Base-by-base conservation (phyloP, 2,329 filamentous ascomycete species). In the Aspergillus pseudotamarii region DNA sequence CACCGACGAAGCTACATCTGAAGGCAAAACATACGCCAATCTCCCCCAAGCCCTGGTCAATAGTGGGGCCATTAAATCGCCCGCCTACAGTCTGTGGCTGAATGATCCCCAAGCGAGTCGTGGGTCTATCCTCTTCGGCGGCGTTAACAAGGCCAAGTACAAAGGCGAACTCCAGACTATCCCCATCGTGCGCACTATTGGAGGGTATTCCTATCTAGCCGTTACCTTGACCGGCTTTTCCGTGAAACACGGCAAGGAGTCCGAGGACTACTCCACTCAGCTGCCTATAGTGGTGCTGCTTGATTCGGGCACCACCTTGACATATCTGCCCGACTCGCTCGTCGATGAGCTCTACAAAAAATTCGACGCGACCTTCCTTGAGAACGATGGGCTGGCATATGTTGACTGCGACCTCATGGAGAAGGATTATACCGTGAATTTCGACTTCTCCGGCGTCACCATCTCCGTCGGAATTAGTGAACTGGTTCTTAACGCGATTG, bases 71-170 rank as follows among this genome's bases (percentile, higher is more conserved):
- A 91, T 91, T 67, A 76, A 83, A 21, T 86, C 88, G n/a, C 87
- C 85, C 54, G 87, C 89, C 1, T 93, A 88, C 78, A 91, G 88
- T 71, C 77, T 93, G 45, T 92, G 88, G 86, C 81, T 92, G 30
- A 89, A 92, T 77, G 88, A 91, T 71, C 79, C 91, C 5, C 82
- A 87, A 64, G 79, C 88, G 19, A 84, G 77, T 68, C 85, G 81
- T 1, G 90, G 90, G 58, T 87, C 79, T 68, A 86, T 93, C 59
- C 80, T 93, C 1, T 93, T 93, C 69, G 90, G 90, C 46, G 90
- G 90, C 48, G 83, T 92, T 63, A 89, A 93, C 77, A 85, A 83
- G 4, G 85, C 80, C 21, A 86, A 88, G 66, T 92, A 85, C 74
- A 69, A 76, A 2, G 89, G 89, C 26, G 73, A 80, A 4, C 82